These are phyloP conservation scores for Platanthera guangdongensis DNA, from an alignment of 106 monocot genomes.

Conservation along the genomic window DNA sequence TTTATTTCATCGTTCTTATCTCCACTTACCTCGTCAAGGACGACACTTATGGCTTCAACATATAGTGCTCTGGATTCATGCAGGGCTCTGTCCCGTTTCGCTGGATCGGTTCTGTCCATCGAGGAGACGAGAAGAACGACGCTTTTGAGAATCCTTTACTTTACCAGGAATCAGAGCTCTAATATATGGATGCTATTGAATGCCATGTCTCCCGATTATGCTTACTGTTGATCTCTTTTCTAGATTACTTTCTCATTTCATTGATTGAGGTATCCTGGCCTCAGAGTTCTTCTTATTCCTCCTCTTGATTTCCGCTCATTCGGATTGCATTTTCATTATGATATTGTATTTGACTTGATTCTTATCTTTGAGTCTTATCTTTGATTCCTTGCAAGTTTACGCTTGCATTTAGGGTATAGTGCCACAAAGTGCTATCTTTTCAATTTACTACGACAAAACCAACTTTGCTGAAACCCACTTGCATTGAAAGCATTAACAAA, in stretches of 20 bases:
- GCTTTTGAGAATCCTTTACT: background rate
- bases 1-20: too few relatives aligned
- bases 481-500: background rate
- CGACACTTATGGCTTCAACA: constrained; percentile 25
- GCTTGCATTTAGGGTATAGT: background rate
- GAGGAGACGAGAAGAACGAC: constrained; percentile 10
- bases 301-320: background rate
- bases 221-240: background rate
- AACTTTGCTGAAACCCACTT: background rate
- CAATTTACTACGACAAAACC: background rate
- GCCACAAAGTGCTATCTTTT: background rate
- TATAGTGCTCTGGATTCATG: constrained; percentile 26
- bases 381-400: background rate
- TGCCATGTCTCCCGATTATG: background rate
- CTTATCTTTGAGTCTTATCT: background rate
- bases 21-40: background rate
- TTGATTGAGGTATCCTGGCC: background rate
- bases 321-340: background rate
- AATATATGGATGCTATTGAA: background rate
- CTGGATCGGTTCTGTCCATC: background rate
- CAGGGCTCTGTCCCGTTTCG: background rate
- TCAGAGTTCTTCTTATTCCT: background rate
- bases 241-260: background rate
- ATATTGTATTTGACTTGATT: background rate
- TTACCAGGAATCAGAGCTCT: background rate